Evolutionary conservation across 306 rosid genomes (phyloP).

Genomic region (Albizia julibrissin): DNA sequence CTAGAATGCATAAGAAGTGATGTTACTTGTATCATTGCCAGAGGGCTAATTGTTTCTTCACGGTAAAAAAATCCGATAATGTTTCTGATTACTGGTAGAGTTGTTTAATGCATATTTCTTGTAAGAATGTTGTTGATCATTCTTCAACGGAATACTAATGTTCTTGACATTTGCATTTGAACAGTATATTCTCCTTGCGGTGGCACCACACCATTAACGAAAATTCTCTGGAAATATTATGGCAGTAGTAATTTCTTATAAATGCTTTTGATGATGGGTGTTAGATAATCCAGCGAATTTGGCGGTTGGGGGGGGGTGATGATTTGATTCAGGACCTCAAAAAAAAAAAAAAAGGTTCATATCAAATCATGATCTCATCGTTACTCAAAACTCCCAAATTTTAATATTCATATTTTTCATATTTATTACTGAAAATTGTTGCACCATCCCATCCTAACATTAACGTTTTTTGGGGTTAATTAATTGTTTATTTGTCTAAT

Average conservation of each 20-base stretch:
- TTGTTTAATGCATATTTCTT: slow-evolving; percentile 12
- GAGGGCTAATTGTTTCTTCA: slow-evolving; percentile 7
- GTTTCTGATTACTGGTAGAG: slow-evolving; percentile 21
- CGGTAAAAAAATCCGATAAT: not conserved
- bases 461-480: not conserved
- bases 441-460: not conserved
- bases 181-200: not conserved
- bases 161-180: slow-evolving; percentile 9
- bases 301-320: not conserved
- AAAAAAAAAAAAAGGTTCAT: not conserved
- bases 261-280: not conserved
- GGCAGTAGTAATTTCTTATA: not conserved
- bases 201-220: not conserved
- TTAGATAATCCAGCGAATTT: not conserved
- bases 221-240: not conserved
- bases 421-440: not conserved
- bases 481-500: not conserved
- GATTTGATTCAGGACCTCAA: not conserved
- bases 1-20: slow-evolving; percentile 61
- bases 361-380: not conserved
- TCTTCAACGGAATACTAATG: slow-evolving; percentile 32
- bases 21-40: slow-evolving; percentile 17
- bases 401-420: not conserved
- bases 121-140: slow-evolving; percentile 23
- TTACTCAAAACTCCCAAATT: not conserved